Conservation (phyloP, 1,139 yeast genomes). For the Citeromyces siamensis region DNA sequence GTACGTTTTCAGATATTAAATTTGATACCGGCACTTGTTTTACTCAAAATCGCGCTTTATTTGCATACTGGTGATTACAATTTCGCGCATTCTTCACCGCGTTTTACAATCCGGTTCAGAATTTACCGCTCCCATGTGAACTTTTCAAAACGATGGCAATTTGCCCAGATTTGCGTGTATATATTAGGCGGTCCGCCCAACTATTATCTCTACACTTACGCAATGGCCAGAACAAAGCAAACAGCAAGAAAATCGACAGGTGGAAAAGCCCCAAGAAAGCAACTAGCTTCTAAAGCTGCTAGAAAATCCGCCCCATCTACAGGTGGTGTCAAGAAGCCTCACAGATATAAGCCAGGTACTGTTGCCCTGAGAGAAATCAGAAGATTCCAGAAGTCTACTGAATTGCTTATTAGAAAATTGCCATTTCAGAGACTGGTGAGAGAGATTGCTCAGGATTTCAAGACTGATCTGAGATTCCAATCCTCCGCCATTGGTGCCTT, state of each 20-base stretch:
- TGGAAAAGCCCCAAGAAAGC: slow-evolving; percentile 99
- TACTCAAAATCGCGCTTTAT: slow-evolving; percentile 1
- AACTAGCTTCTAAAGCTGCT: slow-evolving; percentile 97
- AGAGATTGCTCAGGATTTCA: slow-evolving; percentile 97
- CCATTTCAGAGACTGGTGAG: slow-evolving; percentile 99
- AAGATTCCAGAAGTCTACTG: slow-evolving; percentile 98
- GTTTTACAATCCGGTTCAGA: background rate
- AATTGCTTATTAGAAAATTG: slow-evolving; percentile 90
- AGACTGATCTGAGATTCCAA: slow-evolving; percentile 97
- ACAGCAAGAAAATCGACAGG: slow-evolving; percentile 98
- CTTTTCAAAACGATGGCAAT: background rate
- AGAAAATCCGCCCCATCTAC: slow-evolving; percentile 92
- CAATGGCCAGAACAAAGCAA: slow-evolving; percentile 98
- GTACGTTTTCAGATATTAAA: background rate
- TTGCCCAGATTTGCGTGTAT: slow-evolving; percentile 10
- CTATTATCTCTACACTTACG: slow-evolving; percentile 9
- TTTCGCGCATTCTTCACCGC: slow-evolving; percentile 1
- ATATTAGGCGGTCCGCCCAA: slow-evolving; percentile 8
- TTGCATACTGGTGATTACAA: slow-evolving; percentile 1
- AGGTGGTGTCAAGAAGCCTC: slow-evolving; percentile 99
- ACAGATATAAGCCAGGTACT: slow-evolving; percentile 99
- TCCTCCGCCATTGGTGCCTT: slow-evolving; percentile 98
- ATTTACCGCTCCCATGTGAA: background rate
- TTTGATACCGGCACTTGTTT: background rate
- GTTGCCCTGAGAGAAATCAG: slow-evolving; percentile 99